Evolutionary conservation across 495 filamentous ascomycete species (phyloP).

Genomic region (Talaromyces proteolyticus): DNA sequence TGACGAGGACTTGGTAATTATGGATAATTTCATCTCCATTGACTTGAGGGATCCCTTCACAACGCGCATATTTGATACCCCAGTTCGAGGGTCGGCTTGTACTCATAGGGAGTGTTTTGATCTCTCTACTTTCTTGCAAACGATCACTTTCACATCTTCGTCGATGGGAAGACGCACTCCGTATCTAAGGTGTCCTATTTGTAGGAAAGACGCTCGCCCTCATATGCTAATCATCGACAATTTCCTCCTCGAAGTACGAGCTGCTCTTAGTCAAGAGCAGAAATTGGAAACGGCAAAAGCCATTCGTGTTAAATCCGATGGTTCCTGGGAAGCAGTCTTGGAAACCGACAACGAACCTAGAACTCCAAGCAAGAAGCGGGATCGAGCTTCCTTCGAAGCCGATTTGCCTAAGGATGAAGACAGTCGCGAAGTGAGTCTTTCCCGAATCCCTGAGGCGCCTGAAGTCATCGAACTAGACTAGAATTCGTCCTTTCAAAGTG

Average conservation of each 20-base stretch:
- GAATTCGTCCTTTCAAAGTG: neutral
- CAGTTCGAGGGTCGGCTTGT: conserved; percentile 58
- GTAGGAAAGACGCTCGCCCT: conserved; percentile 67
- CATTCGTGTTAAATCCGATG: conserved; percentile 51
- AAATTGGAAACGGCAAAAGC: conserved; percentile 40
- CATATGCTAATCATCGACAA: conserved; percentile 60
- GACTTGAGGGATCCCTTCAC: conserved; percentile 74
- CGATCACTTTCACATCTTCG: conserved; percentile 43
- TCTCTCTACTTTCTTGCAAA: conserved; percentile 70
- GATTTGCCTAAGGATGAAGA: conserved; percentile 4
- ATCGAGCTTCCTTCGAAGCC: conserved; percentile 1
- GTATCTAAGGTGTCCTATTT: conserved; percentile 79
- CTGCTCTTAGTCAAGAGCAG: conserved; percentile 34
- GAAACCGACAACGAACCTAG: conserved; percentile 23
- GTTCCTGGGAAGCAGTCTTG: conserved; percentile 43
- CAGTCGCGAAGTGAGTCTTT: neutral
- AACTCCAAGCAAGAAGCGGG: conserved; percentile 3
- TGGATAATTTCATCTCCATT: conserved; percentile 59
- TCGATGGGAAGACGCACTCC: conserved; percentile 54
- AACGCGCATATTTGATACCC: conserved; percentile 59
- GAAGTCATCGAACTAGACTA: conserved; percentile 30
- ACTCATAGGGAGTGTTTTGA: conserved; percentile 84
- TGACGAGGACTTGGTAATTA: conserved; percentile 65
- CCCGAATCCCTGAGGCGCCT: conserved; percentile 7
- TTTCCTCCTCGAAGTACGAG: conserved; percentile 57